These are phyloP conservation scores for Phytopythium montanum DNA, from an alignment of 352 stramenopile genomes.

Conservation along the genomic window DNA sequence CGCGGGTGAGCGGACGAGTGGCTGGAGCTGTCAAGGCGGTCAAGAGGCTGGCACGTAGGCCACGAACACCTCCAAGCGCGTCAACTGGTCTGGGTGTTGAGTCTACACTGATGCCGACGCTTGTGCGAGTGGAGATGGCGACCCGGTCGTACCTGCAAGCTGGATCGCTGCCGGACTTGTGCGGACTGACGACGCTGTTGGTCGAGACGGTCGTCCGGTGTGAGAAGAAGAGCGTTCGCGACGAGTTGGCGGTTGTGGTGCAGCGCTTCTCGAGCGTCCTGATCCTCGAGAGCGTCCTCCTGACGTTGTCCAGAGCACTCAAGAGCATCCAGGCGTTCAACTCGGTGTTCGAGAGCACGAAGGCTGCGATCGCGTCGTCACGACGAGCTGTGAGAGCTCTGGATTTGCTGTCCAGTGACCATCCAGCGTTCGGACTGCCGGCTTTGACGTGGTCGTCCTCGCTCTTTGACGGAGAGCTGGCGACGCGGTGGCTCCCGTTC, in stretches of 20 bases:
- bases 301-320: neutral
- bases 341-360: neutral
- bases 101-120: conserved; percentile 9
- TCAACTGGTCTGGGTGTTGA: conserved; percentile 1
- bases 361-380: neutral
- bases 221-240: conserved; percentile 22
- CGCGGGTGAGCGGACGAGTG: conserved; percentile 27
- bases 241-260: conserved; percentile 21
- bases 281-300: conserved; percentile 15
- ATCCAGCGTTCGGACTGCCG: conserved; percentile 14
- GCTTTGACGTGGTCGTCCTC: conserved; percentile 17
- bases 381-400: conserved; percentile 16
- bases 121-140: conserved; percentile 33
- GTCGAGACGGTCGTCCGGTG: conserved; percentile 37
- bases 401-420: conserved; percentile 16
- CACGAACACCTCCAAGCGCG: conserved; percentile 6
- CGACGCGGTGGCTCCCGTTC: conserved; percentile 27
- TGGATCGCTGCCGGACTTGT: conserved; percentile 28
- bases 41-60: conserved; percentile 15
- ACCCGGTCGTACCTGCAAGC: conserved; percentile 27
- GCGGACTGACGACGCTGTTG: conserved; percentile 25
- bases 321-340: neutral
- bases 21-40: conserved; percentile 25
- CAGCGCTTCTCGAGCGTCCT: conserved; percentile 23
- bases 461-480: conserved; percentile 20